Conservation (phyloP, 495 filamentous ascomycete species). For the Parathielavia appendiculata region DNA sequence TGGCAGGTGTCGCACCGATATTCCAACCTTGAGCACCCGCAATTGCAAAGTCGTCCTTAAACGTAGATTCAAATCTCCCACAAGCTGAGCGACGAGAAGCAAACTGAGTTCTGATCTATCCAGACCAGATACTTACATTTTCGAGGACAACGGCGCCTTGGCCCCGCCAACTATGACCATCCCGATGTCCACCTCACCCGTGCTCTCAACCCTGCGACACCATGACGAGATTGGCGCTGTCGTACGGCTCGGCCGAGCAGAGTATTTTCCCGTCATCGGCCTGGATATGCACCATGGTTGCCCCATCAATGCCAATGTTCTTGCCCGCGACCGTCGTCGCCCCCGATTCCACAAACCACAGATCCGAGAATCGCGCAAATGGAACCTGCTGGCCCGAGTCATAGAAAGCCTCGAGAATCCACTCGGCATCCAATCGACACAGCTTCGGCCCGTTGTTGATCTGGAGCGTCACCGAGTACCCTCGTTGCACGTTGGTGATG, state of each 20-base stretch:
- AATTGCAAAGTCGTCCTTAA: no score
- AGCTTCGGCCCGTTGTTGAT: conserved; percentile 33
- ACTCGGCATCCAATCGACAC: conserved; percentile 34
- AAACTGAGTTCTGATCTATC: no score
- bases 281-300: conserved; percentile 28
- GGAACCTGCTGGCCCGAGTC: conserved; percentile 24
- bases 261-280: conserved; percentile 16
- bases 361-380: conserved; percentile 33
- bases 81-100: no score
- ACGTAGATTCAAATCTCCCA: no score
- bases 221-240: conserved; percentile 25
- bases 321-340: conserved; percentile 23
- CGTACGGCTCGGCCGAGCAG: conserved; percentile 26
- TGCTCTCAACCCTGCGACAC: conserved; percentile 1
- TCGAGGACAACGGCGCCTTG: no score
- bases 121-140: no score
- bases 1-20: no score
- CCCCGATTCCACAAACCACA: conserved; percentile 34
- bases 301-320: conserved; percentile 25
- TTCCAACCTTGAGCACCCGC: no score
- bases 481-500: conserved; percentile 48
- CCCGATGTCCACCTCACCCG: not conserved
- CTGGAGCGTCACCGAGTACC: conserved; percentile 43
- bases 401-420: conserved; percentile 40
- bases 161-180: no score